Percentiles rank a stretch among this genome's conserved stretches.
phyloP scores from a whole-genome alignment of 139 green algal species.

The Chlorella vulgaris region DNA sequence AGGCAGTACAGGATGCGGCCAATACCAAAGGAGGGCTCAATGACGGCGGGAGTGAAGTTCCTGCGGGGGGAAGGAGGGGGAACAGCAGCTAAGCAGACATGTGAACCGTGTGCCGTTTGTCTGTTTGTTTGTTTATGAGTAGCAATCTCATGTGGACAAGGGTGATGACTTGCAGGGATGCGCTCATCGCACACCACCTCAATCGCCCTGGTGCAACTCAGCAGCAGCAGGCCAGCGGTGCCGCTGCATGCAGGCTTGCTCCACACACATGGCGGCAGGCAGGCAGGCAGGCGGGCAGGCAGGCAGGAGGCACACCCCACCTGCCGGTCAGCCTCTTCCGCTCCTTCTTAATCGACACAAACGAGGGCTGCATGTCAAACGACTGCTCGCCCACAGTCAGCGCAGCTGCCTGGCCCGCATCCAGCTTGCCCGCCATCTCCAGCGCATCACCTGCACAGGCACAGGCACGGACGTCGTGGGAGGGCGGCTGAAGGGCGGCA shows the following conservation, averaged over 20 bases:
- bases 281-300: no score
- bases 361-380: conserved; percentile 53
- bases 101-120: no score
- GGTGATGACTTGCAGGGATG: no score
- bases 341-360: conserved; percentile 79
- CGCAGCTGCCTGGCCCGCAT: conserved; percentile 40
- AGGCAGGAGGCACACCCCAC: neutral
- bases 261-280: no score
- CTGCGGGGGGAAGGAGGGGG: conserved; percentile 32
- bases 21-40: conserved; percentile 99
- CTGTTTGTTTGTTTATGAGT: no score
- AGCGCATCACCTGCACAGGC: conserved; percentile 34
- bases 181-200: no score
- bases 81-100: no score
- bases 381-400: conserved; percentile 34
- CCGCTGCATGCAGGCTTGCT: no score
- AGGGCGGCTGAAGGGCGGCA: neutral
- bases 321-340: conserved; percentile 71
- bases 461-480: neutral
- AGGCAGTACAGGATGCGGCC: conserved; percentile 99
- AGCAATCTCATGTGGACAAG: no score
- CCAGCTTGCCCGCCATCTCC: conserved; percentile 60
- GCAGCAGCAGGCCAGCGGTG: no score
- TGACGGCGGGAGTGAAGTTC: conserved; percentile 91
- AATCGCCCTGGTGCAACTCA: no score